These are phyloP conservation scores for Adansonia gregorii DNA, from an alignment of 441 rosid species.

Conservation along the genomic window DNA sequence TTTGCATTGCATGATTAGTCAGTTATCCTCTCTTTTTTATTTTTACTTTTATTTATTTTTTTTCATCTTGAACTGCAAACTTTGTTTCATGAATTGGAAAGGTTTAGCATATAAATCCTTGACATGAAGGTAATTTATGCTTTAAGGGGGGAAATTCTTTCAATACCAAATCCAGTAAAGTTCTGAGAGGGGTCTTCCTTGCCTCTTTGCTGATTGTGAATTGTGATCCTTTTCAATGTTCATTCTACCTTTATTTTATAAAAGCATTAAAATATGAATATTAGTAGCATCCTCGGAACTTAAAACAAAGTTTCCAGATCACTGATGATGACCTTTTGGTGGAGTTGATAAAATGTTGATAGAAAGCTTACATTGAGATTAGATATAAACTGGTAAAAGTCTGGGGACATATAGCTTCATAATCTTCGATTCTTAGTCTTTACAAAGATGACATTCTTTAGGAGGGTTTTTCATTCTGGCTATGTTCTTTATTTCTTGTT, in stretches of 20 bases:
- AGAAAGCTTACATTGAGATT: slow-evolving; percentile 15
- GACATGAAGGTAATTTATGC: slow-evolving; percentile 12
- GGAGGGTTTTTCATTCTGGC: slow-evolving; percentile 15
- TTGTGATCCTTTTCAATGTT: slow-evolving; percentile 27
- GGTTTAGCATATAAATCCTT: neutral
- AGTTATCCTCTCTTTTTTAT: neutral
- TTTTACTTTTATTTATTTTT: neutral
- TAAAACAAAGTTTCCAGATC: slow-evolving; percentile 22
- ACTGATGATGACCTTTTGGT: neutral
- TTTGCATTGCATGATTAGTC: slow-evolving; percentile 11
- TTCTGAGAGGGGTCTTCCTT: slow-evolving; percentile 16
- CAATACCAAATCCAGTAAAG: slow-evolving; percentile 21
- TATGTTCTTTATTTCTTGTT: neutral
- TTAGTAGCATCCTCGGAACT: slow-evolving; percentile 25
- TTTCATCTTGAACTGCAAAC: neutral
- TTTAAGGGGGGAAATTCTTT: slow-evolving; percentile 11
- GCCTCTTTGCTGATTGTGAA: slow-evolving; percentile 12
- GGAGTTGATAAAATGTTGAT: slow-evolving; percentile 15
- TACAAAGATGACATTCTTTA: neutral
- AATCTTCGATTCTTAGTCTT: slow-evolving; percentile 5
- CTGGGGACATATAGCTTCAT: neutral
- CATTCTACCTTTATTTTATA: slow-evolving; percentile 14
- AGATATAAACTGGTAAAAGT: slow-evolving; percentile 4
- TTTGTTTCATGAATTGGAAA: neutral
- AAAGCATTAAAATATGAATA: slow-evolving; percentile 22